phyloP scores from a whole-genome alignment of 345 rosid species.

The Syzygium aqueum region DNA sequence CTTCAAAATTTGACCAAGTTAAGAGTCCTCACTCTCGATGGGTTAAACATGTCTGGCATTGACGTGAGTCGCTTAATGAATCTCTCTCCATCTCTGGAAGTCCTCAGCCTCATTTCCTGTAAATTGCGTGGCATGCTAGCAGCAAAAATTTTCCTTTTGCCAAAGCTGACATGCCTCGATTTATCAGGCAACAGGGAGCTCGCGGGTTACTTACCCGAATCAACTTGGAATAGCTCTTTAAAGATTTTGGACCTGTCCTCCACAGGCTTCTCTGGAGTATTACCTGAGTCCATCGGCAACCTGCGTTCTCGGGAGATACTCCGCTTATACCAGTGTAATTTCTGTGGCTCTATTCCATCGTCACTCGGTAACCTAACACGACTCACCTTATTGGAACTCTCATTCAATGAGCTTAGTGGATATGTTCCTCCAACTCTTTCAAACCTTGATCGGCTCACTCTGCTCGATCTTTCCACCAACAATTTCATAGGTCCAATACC shows the following conservation, averaged over 20 bases:
- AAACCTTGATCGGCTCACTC: background rate
- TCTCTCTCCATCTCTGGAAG: background rate
- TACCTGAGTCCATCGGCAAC: constrained; percentile 4
- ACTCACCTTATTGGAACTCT: background rate
- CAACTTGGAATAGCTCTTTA: background rate
- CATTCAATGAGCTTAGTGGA: background rate
- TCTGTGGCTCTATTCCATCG: constrained; percentile 11
- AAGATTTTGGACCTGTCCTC: background rate
- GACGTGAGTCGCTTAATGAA: background rate
- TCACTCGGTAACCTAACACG: constrained; percentile 11
- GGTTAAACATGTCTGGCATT: background rate
- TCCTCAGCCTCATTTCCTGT: background rate
- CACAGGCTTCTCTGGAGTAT: background rate
- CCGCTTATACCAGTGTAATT: background rate
- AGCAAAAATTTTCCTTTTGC: background rate
- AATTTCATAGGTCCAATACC: background rate
- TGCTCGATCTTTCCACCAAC: background rate
- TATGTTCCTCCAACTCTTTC: background rate
- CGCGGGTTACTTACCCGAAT: background rate
- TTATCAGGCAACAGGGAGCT: background rate
- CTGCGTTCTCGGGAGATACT: background rate
- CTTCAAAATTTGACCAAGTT: background rate
- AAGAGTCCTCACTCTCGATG: background rate
- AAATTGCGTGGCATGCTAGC: background rate
- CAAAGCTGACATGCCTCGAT: background rate